Evolutionary conservation across 768 basidiomycete species (phyloP).

Genomic region (Leccinum barrowsii): DNA sequence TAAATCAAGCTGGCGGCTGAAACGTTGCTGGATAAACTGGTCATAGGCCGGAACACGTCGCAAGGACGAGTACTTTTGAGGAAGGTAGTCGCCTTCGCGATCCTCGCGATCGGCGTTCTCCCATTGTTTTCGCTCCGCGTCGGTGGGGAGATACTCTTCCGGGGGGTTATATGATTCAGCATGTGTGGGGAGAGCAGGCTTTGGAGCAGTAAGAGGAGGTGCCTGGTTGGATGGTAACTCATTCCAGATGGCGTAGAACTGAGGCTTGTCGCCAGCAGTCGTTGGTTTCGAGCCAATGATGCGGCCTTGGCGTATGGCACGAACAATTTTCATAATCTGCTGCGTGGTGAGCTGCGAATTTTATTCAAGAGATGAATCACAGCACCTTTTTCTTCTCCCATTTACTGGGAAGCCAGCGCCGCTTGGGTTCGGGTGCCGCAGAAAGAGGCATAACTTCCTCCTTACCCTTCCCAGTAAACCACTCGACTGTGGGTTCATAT

Average conservation of each 20-base stretch:
- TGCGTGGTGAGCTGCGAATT: conserved; percentile 2
- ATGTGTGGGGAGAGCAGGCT: conserved; percentile 82
- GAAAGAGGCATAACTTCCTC: conserved; percentile 94
- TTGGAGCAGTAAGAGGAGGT: conserved; percentile 92
- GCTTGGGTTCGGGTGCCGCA: conserved; percentile 90
- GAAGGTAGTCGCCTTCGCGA: conserved; percentile 83
- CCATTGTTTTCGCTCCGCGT: conserved; percentile 80
- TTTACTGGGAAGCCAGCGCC: conserved; percentile 95
- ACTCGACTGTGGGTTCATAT: conserved; percentile 90
- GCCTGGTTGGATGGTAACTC: conserved; percentile 69
- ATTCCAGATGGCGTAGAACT: conserved; percentile 89
- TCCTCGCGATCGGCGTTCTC: conserved; percentile 83
- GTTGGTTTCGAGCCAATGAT: conserved; percentile 89
- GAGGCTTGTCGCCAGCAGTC: conserved; percentile 55
- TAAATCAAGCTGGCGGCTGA: conserved; percentile 89
- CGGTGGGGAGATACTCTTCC: conserved; percentile 89
- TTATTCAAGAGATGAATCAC: background rate
- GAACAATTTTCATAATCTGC: conserved; percentile 99
- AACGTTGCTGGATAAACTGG: conserved; percentile 89
- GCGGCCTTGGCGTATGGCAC: conserved; percentile 93
- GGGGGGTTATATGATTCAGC: conserved; percentile 99
- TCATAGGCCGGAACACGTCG: conserved; percentile 91
- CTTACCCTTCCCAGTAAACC: conserved; percentile 96
- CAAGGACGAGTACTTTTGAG: conserved; percentile 79
- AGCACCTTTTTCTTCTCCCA: conserved; percentile 98